phyloP scores from a whole-genome alignment of 1,284 basidiomycete species.

The Ustilago bromivora region DNA sequence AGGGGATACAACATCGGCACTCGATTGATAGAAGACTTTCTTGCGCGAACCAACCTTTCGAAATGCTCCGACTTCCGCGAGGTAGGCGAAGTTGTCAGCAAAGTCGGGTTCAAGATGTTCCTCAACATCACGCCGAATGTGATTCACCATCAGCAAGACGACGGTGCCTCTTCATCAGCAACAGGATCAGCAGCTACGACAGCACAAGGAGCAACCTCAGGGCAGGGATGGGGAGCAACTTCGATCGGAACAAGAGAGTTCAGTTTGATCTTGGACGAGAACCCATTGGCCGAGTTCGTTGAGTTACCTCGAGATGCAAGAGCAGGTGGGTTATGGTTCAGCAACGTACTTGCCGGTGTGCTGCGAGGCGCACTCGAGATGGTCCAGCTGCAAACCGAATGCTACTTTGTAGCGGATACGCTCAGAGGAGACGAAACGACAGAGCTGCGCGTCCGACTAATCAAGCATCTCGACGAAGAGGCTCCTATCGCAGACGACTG shows the following conservation, averaged over 20 bases:
- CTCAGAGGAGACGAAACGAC: constrained; percentile 93
- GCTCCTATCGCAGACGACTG: constrained; percentile 70
- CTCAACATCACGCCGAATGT: constrained; percentile 90
- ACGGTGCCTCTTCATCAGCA: constrained; percentile 45
- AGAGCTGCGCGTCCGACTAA: constrained; percentile 88
- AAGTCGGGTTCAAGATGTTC: constrained; percentile 97
- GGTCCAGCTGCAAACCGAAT: constrained; percentile 98
- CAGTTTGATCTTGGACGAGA: constrained; percentile 89
- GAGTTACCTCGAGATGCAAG: constrained; percentile 90
- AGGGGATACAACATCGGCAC: constrained; percentile 99
- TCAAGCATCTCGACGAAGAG: constrained; percentile 95
- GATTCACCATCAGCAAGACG: constrained; percentile 73
- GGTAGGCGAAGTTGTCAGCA: constrained; percentile 74
- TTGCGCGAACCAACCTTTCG: constrained; percentile 79
- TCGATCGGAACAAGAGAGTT: constrained; percentile 73
- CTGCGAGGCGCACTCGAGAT: constrained; percentile 94
- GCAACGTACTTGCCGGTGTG: constrained; percentile 94
- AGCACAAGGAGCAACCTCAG: constrained; percentile 17
- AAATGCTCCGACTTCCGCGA: constrained; percentile 91
- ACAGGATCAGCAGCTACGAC: constrained; percentile 15
- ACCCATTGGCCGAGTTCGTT: constrained; percentile 95
- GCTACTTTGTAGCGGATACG: constrained; percentile 88
- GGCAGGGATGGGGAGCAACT: constrained; percentile 9
- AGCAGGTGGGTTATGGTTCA: constrained; percentile 85
- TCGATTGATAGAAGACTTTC: constrained; percentile 94